Evolutionary conservation across 192 early-diverging fungal genomes (phyloP).

Genomic region (Podila horticola): DNA sequence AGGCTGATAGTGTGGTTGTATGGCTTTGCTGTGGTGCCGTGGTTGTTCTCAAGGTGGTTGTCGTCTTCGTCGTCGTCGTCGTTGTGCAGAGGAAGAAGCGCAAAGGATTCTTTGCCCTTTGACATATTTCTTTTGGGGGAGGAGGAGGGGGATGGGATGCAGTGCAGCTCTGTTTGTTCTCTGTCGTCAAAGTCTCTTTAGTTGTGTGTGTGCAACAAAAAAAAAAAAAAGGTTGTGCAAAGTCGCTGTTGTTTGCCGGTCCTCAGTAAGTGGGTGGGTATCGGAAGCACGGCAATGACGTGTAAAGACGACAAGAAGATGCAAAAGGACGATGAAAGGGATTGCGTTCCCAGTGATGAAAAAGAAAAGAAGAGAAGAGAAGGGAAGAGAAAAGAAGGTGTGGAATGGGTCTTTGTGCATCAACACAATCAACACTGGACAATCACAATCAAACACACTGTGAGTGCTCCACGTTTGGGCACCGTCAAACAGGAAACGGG

Average conservation of each 20-base stretch:
- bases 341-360: too few species aligned
- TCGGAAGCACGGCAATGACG: background rate
- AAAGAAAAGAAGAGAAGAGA: background rate
- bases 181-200: too few species aligned
- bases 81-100: conserved; percentile 27
- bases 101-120: conserved; percentile 50
- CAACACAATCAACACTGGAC: background rate
- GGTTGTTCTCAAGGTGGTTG: background rate
- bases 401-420: background rate
- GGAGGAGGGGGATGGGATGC: too few species aligned
- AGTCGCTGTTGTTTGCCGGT: background rate
- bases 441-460: background rate
- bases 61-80: conserved; percentile 10
- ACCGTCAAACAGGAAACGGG: too few species aligned
- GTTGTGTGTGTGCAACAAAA: too few species aligned
- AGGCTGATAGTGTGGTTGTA: conserved; percentile 24
- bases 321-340: background rate
- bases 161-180: too few species aligned
- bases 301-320: background rate
- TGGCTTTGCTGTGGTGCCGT: background rate
- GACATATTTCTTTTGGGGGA: conserved; percentile 17
- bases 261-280: background rate
- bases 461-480: too few species aligned
- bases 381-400: background rate
- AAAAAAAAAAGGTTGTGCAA: too few species aligned